Evolutionary conservation across 768 basidiomycete species (phyloP).

Genomic region (Cytidiella melzeri): DNA sequence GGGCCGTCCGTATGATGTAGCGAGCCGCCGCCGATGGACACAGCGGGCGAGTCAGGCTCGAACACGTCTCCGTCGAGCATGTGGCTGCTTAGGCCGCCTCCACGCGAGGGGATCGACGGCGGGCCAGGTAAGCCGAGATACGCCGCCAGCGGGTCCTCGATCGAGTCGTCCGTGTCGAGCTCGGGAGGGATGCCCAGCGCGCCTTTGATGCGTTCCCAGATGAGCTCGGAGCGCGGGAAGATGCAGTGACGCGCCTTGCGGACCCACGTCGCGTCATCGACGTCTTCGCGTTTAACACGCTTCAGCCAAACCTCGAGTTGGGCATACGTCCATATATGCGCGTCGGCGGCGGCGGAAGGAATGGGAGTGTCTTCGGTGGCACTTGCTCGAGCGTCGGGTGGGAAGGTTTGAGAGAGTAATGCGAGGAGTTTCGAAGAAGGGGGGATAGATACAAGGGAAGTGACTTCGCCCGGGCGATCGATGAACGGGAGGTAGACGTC

Average conservation of each 20-base stretch:
- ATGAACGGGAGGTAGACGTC: constrained; percentile 84
- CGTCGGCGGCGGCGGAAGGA: constrained; percentile 41
- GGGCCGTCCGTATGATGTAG: constrained; percentile 8
- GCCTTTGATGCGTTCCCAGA: constrained; percentile 89
- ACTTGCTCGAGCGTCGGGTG: constrained; percentile 26
- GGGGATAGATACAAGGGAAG: constrained; percentile 53
- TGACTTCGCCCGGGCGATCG: constrained; percentile 73
- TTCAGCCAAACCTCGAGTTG: constrained; percentile 70
- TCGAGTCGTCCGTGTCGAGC: constrained; percentile 53
- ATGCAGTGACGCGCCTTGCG: constrained; percentile 69
- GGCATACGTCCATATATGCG: constrained; percentile 62
- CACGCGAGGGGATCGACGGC: background rate
- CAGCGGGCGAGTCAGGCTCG: constrained; percentile 19
- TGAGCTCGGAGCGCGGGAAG: constrained; percentile 69
- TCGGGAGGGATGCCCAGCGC: constrained; percentile 86
- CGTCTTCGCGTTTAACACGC: constrained; percentile 51
- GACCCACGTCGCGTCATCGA: constrained; percentile 70
- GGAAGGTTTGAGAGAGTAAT: constrained; percentile 68
- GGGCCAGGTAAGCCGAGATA: background rate
- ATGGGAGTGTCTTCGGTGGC: constrained; percentile 10
- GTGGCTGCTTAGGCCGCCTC: constrained; percentile 7
- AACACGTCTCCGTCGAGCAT: constrained; percentile 16
- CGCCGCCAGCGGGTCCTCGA: constrained; percentile 14
- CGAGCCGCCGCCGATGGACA: background rate
- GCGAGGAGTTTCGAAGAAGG: constrained; percentile 69